Base-by-base conservation (phyloP, 2,329 filamentous ascomycete species). In the Penicillium sp. region DNA sequence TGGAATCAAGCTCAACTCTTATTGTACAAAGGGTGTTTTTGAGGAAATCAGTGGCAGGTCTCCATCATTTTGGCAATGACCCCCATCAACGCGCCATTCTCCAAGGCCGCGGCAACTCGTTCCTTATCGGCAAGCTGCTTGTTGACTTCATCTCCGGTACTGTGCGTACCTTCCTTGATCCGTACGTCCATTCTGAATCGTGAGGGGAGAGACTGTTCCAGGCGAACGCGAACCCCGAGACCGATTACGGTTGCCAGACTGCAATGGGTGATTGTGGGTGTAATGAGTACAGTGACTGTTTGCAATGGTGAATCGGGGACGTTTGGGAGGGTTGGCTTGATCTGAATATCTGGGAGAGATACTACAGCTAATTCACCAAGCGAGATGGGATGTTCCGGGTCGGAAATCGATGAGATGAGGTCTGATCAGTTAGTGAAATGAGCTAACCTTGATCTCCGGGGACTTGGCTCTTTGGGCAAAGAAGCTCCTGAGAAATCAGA, bases 111-210 rank as follows among this genome's bases (percentile, higher is more conserved):
- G 1, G 92, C 91, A 37, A 99, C 93, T 53, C 93, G 80, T 75
- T 99, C 93, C 77, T 97, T 99, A 73, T 99, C 93, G 29, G 84
- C 88, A 36, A 99, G 76, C 72, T 99, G 93, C 77, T 96, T 96
- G 74, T 95, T 96, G 44, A 96, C 90, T 68, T 95, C 90, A 55
- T 95, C 90, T 38, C 89, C 92, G 53, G 95, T 95, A 57, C 84
- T 89, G 69, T 97, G 93, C n/a, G 90, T 93, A 54, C 91, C 92
- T 72, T 95, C 87, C 71, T 97, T 96, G 71, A 96, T 95, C 61
- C 86, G 82, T 38, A 97, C 89, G 69, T 97, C 91, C 42, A 97
- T 81, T 31, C 93, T 83, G 70, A 93, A 99, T 63, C 92, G 88
- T 29, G 93, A 88, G 3, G 93, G 93, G 50, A 99, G 77, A 10